Evolutionary conservation across 2,329 filamentous ascomycete genomes (phyloP), one percentile per base, ranked within the genome.

Genomic region (Aureobasidium zeae): DNA sequence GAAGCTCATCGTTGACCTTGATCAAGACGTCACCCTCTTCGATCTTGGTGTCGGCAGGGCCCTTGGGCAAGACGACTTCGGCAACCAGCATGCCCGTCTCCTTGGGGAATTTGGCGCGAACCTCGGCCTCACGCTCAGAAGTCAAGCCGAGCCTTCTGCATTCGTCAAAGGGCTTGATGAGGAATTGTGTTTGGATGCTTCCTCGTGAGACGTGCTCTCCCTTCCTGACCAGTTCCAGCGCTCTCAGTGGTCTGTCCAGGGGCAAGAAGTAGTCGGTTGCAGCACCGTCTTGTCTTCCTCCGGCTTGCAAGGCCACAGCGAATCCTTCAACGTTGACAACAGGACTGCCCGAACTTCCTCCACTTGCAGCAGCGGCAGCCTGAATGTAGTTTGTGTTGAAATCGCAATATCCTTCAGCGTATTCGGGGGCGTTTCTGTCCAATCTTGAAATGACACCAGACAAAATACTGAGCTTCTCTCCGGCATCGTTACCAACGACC

Each of bases 351-450:
- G 91, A 98, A 68, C 86, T 94, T 53, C 91, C 91, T 53, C 91
- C 91, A 62, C 88, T 96, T 2, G 91, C 93, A 4, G 91, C 89
- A 3, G 91, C 93, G 11, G 93, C 94, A 51, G 93, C 91, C 67
- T 98, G 91, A 56, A 96, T 96, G 70, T 98, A 98, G 62, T 94
- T 83, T 35, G 79, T 83, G 59, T 83, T 98, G 76, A 98, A 98
- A 61, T 98, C 91, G 63, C 88, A 91, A 63, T 98, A 98, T 20
- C 91, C 91, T 51, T 96, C 91, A 45, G 89, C 89, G 55, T 98
- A 96, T 58, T 98, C 91, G 12, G 91, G 91, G 2, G 93, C 93
- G 64, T 98, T 98, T 53, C 91, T 79, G 58, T 98, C 91, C 48
- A 98, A 71, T 55, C 91, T 81, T 66, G 87, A 94, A 62, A 98